Conservation (phyloP, 306 rosid genomes). For the Lithocarpus polystachyus region DNA sequence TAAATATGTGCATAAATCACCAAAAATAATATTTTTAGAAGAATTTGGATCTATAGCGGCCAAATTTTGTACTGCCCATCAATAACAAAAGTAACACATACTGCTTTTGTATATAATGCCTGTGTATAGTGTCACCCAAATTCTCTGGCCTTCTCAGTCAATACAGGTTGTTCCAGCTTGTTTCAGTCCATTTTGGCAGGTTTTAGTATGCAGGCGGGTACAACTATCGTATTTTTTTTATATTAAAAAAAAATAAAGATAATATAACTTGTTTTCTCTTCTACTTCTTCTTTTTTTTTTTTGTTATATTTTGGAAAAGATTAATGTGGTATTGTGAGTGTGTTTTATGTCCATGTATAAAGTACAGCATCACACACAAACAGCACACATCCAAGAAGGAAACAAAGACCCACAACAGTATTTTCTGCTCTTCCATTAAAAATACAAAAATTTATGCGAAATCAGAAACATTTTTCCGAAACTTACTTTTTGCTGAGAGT, state of each 20-base stretch:
- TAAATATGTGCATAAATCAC: not conserved
- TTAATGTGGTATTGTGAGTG: too few relatives aligned
- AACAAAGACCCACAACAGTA: not conserved
- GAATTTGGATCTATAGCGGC: not conserved
- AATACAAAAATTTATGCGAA: not conserved
- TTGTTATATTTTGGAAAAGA: not conserved
- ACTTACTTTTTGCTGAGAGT: conserved; percentile 48
- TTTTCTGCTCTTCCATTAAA: not conserved
- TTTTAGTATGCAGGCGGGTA: too few relatives aligned
- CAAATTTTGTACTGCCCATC: not conserved
- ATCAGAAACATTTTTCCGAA: not conserved
- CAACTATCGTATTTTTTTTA: not conserved
- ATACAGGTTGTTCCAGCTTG: too few relatives aligned
- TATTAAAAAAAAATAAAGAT: not conserved
- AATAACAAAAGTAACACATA: not conserved
- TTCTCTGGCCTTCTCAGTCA: not conserved
- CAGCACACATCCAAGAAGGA: not conserved
- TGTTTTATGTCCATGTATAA: too few relatives aligned
- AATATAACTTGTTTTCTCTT: not conserved
- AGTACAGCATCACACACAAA: too few relatives aligned
- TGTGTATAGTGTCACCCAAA: not conserved
- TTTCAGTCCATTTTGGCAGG: too few relatives aligned
- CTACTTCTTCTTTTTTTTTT: not conserved
- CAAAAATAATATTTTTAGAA: not conserved
- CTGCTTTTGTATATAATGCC: not conserved